Conservation (phyloP, 164 flowering plant species). For the Hamamelis virginiana region DNA sequence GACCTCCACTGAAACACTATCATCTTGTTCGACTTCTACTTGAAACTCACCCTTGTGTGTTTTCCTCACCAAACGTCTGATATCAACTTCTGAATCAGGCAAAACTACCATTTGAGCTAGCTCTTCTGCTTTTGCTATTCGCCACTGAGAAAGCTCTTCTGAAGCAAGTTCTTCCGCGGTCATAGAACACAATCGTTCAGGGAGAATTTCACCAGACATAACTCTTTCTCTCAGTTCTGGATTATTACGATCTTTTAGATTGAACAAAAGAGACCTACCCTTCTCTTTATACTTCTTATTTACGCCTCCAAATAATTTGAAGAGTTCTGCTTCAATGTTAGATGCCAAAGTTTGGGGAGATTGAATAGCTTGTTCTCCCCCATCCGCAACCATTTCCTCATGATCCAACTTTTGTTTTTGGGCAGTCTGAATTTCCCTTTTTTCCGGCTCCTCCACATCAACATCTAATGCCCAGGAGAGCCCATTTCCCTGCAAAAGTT, state of each 20-base stretch:
- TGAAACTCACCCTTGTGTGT: slow-evolving; percentile 97
- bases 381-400: slow-evolving; percentile 13
- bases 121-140: slow-evolving; percentile 97
- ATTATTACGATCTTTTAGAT: slow-evolving; percentile 86
- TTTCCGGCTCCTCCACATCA: slow-evolving; percentile 28
- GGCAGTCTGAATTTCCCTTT: slow-evolving; percentile 23
- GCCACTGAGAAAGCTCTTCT: slow-evolving; percentile 93
- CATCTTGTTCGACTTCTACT: slow-evolving; percentile 78
- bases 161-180: slow-evolving; percentile 99
- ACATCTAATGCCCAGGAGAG: slow-evolving; percentile 81
- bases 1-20: slow-evolving; percentile 63
- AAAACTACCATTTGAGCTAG: slow-evolving; percentile 90
- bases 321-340: slow-evolving; percentile 82
- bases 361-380: slow-evolving; percentile 7
- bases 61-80: slow-evolving; percentile 91
- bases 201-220: slow-evolving; percentile 78
- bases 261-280: slow-evolving; percentile 91
- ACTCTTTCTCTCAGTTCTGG: slow-evolving; percentile 93
- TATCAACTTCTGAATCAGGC: slow-evolving; percentile 79
- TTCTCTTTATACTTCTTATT: slow-evolving; percentile 96
- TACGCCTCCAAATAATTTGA: slow-evolving; percentile 90
- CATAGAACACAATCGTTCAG: slow-evolving; percentile 87
- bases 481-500: slow-evolving; percentile 89
- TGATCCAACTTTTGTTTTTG: slow-evolving; percentile 29
- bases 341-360: slow-evolving; percentile 59